These are phyloP conservation scores for Mortierella polycephala DNA, from an alignment of 371 early-diverging fungal genomes.

Conservation along the genomic window DNA sequence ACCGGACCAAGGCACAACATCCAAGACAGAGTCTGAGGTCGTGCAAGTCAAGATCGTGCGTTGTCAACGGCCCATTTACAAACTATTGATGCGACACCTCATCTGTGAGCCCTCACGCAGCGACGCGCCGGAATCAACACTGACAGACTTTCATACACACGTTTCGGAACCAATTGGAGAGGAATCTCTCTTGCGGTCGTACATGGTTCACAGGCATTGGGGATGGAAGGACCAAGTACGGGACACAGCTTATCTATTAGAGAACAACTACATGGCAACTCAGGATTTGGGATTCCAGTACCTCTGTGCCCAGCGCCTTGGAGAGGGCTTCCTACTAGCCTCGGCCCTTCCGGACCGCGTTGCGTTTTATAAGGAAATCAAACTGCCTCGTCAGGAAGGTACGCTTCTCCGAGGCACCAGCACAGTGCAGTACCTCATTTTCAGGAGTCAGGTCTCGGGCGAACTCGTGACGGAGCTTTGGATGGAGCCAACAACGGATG, in stretches of 20 bases:
- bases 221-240: conserved; percentile 76
- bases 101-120: conserved; percentile 33
- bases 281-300: conserved; percentile 74
- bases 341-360: conserved; percentile 61
- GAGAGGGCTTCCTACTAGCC: conserved; percentile 70
- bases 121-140: conserved; percentile 24
- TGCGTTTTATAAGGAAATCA: conserved; percentile 74
- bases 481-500: conserved; percentile 72
- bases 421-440: conserved; percentile 72
- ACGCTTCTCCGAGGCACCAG: conserved; percentile 49
- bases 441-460: conserved; percentile 62
- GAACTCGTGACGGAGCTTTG: conserved; percentile 77
- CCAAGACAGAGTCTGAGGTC: conserved; percentile 29
- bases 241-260: conserved; percentile 47
- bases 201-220: conserved; percentile 69
- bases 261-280: conserved; percentile 64
- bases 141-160: conserved; percentile 46
- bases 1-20: conserved; percentile 8
- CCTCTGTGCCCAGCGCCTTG: conserved; percentile 67
- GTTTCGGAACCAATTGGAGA: conserved; percentile 52
- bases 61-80: conserved; percentile 42
- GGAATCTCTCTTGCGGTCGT: conserved; percentile 64
- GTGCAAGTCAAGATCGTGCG: conserved; percentile 16
- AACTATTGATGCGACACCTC: conserved; percentile 49
- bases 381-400: conserved; percentile 17